These are phyloP conservation scores for Otatea glauca DNA, from an alignment of 176 grass and related monocot species.

Conservation along the genomic window DNA sequence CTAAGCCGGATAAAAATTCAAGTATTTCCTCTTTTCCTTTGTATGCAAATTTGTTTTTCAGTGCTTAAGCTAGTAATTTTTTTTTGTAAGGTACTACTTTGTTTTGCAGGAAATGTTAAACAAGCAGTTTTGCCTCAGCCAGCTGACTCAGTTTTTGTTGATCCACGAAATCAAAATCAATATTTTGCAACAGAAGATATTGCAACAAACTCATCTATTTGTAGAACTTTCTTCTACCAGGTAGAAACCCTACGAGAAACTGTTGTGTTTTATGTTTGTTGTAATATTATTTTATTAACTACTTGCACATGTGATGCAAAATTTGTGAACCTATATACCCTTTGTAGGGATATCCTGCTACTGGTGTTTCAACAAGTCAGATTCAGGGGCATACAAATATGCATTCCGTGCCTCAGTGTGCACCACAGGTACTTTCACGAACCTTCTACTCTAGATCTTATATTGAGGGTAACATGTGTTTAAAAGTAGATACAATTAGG, in stretches of 20 bases:
- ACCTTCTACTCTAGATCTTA: slow-evolving; percentile 24
- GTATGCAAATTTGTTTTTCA: slow-evolving; percentile 33
- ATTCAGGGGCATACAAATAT: slow-evolving; percentile 66
- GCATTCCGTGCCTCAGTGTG: slow-evolving; percentile 65
- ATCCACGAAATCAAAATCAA: slow-evolving; percentile 60
- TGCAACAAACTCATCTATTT: slow-evolving; percentile 50
- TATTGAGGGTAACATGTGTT: not conserved
- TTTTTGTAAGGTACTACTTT: slow-evolving; percentile 23
- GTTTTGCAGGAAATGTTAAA: slow-evolving; percentile 54
- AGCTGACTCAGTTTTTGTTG: slow-evolving; percentile 52
- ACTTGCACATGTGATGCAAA: slow-evolving; percentile 33
- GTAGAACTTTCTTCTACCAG: slow-evolving; percentile 78
- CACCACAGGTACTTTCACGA: slow-evolving; percentile 57
- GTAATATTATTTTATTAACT: slow-evolving; percentile 37
- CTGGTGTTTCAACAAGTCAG: slow-evolving; percentile 65
- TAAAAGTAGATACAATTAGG: slow-evolving; percentile 13
- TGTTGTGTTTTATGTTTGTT: slow-evolving; percentile 47
- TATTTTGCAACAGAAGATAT: slow-evolving; percentile 67
- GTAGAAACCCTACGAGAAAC: slow-evolving; percentile 37
- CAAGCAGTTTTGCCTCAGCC: slow-evolving; percentile 50
- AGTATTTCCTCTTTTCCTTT: slow-evolving; percentile 55
- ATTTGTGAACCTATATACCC: slow-evolving; percentile 37
- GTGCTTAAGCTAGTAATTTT: slow-evolving; percentile 16
- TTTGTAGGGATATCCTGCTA: slow-evolving; percentile 65
- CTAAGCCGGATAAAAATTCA: slow-evolving; percentile 70